Percentiles rank a stretch among this genome's conserved stretches.
These are phyloP conservation scores for Chalciporus sphaerocephalus DNA, from an alignment of 768 basidiomycete genomes.

Conservation along the genomic window DNA sequence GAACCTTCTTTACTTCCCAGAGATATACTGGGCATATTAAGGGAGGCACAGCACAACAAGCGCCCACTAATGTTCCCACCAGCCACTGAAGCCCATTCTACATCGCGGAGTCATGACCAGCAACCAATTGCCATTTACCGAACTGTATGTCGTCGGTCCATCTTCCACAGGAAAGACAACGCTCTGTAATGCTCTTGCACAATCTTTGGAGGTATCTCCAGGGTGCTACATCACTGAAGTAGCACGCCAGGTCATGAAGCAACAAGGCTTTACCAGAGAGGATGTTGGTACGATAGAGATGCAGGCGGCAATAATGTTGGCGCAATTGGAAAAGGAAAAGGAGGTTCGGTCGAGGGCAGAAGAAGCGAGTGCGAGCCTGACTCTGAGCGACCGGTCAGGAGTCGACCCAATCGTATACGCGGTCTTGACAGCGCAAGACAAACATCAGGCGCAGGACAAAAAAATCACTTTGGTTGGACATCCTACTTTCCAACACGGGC, in stretches of 20 bases:
- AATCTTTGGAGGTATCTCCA: constrained; percentile 36
- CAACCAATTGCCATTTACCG: constrained; percentile 11
- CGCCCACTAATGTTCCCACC: constrained; percentile 18
- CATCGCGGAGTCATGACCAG: constrained; percentile 17
- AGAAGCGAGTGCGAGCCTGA: constrained; percentile 23
- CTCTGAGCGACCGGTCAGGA: constrained; percentile 62
- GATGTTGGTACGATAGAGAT: constrained; percentile 51
- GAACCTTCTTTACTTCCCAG: constrained; percentile 1
- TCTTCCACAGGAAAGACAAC: constrained; percentile 73
- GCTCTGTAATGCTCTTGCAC: constrained; percentile 49
- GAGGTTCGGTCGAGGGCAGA: constrained; percentile 11
- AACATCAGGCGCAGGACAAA: constrained; percentile 34
- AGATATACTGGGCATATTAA: constrained; percentile 8
- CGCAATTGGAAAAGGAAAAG: constrained; percentile 47
- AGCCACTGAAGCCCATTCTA: constrained; percentile 1
- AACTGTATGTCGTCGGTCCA: constrained; percentile 48
- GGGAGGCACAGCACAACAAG: constrained; percentile 6
- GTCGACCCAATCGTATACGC: constrained; percentile 64
- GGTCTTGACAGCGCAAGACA: constrained; percentile 40
- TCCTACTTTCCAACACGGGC: constrained; percentile 37
- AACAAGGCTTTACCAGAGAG: constrained; percentile 48
- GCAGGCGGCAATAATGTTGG: constrained; percentile 60
- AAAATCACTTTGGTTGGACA: constrained; percentile 34
- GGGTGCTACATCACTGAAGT: constrained; percentile 54
- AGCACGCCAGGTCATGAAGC: constrained; percentile 53